Evolutionary conservation across 345 rosid genomes (phyloP), one percentile per base, ranked within the genome.

Genomic region (Citrus mangshanensis): DNA sequence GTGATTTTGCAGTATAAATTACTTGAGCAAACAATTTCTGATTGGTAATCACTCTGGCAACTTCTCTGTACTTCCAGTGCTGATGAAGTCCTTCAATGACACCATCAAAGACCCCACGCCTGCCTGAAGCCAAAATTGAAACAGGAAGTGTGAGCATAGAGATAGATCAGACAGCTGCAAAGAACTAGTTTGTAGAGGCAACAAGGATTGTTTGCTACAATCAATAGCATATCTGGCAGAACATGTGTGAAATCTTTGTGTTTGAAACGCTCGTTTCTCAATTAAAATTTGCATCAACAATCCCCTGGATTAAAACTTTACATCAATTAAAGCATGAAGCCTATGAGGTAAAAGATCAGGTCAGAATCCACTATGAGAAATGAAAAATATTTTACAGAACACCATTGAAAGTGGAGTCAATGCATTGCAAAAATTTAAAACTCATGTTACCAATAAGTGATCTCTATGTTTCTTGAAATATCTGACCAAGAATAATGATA

Each of bases 1-100:
- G 93, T 63, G 84, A 54, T 75, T 84, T 87, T 56, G 96, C 95
- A 49, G 96, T 90, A 81, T 81, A 76, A 81, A 89, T 80, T 81
- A 91, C 91, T 78, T 89, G 86, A 32, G 82, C 76, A 78, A 86
- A 82, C 8, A 76, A 51, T 87, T 84, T 90, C 87, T 94, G 98
- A 93, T 86, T 90, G 5, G 97, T 87, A 56, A 94, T 87, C 82
- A 93, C 93, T 85, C 89, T 91, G 14, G 81, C 91, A 60, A 94
- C 97, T 80, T 94, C 98, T 75, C 92, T 86, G 77, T 91, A 91
- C 87, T 94, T 94, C 98, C 97, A 94, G 68, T 93, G 98, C 86
- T 94, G 97, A 87, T 91, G 93, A 51, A 94, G 68, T 78, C 94
- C 95, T 87, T 94, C 98, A 67, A 93, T 84, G 70, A 93, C 93